These are phyloP conservation scores for Candida michaelii DNA, from an alignment of 805 yeast genomes.

Conservation along the genomic window DNA sequence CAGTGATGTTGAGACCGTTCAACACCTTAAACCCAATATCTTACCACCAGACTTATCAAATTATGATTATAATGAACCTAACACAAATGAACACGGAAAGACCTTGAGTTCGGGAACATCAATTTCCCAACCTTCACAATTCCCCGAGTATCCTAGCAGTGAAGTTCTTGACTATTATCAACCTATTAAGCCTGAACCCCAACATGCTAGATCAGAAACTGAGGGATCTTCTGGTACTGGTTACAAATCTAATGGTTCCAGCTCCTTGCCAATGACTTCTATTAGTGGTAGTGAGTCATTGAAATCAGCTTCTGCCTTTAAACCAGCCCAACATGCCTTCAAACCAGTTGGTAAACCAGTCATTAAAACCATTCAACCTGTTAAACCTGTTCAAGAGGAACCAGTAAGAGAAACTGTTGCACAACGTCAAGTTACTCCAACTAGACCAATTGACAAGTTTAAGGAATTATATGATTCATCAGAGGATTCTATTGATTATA, in stretches of 20 bases:
- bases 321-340: slow-evolving; percentile 1
- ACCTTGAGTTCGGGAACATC: slow-evolving; percentile 2
- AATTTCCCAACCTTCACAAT: slow-evolving; percentile 4
- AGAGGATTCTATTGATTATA: slow-evolving; percentile 7
- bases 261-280: background rate
- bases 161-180: slow-evolving; percentile 1
- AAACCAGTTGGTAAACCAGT: background rate
- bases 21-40: background rate
- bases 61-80: background rate
- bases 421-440: background rate
- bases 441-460: slow-evolving; percentile 1
- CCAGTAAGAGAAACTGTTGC: background rate
- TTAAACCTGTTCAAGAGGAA: background rate
- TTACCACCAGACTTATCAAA: background rate
- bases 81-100: background rate
- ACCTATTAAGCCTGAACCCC: background rate
- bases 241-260: background rate
- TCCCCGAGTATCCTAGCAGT: slow-evolving; percentile 1
- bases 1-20: no score
- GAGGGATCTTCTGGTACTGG: background rate
- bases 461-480: slow-evolving; percentile 15
- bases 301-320: background rate
- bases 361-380: background rate
- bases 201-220: background rate
- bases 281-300: slow-evolving; percentile 4